Conservation (phyloP, 1,284 basidiomycete genomes). For the Cutaneotrichosporon daszewskae region DNA sequence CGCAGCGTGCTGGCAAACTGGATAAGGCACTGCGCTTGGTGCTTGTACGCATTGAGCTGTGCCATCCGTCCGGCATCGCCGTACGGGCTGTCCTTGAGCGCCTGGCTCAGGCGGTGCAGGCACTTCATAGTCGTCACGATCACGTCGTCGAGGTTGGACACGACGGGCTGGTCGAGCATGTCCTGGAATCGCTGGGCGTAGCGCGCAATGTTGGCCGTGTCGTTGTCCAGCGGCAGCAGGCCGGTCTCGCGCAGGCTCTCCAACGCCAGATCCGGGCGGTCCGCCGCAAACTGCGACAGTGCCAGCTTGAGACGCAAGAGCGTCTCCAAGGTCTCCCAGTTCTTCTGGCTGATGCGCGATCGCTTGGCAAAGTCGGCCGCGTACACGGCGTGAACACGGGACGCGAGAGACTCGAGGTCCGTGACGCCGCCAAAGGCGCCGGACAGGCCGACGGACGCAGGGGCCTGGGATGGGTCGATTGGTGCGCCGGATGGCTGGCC, state of each 20-base stretch:
- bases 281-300: slow-evolving; percentile 66
- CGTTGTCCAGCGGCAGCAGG: slow-evolving; percentile 79
- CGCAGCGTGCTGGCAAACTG: slow-evolving; percentile 81
- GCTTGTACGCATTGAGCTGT: slow-evolving; percentile 38
- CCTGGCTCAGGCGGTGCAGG: slow-evolving; percentile 71
- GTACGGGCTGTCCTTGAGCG: slow-evolving; percentile 65
- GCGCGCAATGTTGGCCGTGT: slow-evolving; percentile 77
- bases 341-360: slow-evolving; percentile 69
- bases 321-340: slow-evolving; percentile 58
- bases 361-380: slow-evolving; percentile 70
- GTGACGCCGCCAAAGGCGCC: slow-evolving; percentile 41
- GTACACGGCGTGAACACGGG: slow-evolving; percentile 79
- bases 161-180: slow-evolving; percentile 69
- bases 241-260: slow-evolving; percentile 87
- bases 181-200: slow-evolving; percentile 86
- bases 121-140: slow-evolving; percentile 92
- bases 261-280: slow-evolving; percentile 69
- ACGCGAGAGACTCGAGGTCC: slow-evolving; percentile 69
- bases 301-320: slow-evolving; percentile 78
- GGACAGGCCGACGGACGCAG: slow-evolving; percentile 16
- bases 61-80: slow-evolving; percentile 51
- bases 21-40: slow-evolving; percentile 56
- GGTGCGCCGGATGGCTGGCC: slow-evolving; percentile 52
- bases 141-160: slow-evolving; percentile 83
- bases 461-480: slow-evolving; percentile 3